Evolutionary conservation across 169 alveolate genomes (phyloP).

Genomic region (Eimeria sp.): DNA sequence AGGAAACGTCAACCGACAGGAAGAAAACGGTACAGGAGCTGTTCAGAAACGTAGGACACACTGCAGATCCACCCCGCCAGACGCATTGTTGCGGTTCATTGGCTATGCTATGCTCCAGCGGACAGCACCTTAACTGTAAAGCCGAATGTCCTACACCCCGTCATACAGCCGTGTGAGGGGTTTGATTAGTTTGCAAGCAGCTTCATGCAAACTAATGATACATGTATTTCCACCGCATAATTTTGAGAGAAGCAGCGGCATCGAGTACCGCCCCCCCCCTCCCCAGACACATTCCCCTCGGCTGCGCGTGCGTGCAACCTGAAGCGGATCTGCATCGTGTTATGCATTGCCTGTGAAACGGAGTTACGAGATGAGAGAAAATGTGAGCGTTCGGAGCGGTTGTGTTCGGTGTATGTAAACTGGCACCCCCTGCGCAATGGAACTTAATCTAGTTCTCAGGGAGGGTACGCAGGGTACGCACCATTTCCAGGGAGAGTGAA

Average conservation of each 20-base stretch:
- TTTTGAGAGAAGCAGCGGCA: neutral
- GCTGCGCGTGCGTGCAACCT: constrained; percentile 41
- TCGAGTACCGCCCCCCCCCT: constrained; percentile 44
- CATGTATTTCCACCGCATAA: neutral
- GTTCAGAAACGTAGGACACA: neutral
- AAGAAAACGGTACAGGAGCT: neutral
- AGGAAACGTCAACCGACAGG: neutral
- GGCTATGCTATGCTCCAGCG: neutral
- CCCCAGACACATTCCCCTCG: constrained; percentile 36
- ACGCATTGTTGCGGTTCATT: neutral
- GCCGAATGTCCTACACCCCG: neutral
- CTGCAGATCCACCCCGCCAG: neutral
- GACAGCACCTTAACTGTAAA: neutral
- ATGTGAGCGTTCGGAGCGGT: neutral
- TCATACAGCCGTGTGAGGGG: no score
- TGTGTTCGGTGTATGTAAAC: neutral
- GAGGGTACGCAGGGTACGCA: constrained; percentile 4
- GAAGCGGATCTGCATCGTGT: constrained; percentile 10
- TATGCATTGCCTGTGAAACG: neutral
- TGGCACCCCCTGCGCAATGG: neutral
- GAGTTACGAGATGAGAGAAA: no score
- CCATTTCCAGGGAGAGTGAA: constrained; percentile 45
- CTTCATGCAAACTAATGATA: neutral
- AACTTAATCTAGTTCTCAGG: neutral
- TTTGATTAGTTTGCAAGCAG: no score